Conservation (phyloP, 1,284 basidiomycete genomes). For the Heterobasidion occidentale region DNA sequence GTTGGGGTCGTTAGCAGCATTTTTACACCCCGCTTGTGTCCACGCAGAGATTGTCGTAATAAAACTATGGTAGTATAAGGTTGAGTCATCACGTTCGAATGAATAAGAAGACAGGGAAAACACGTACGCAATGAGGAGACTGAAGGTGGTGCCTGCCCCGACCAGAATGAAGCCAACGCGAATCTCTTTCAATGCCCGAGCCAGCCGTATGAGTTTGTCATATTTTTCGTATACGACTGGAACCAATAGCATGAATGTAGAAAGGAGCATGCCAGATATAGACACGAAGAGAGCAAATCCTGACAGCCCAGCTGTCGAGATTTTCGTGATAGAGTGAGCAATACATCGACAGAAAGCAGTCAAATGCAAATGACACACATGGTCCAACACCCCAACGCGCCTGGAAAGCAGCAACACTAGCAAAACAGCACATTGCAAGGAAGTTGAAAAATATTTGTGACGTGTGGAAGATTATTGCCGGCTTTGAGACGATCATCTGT, state of each 20-base stretch:
- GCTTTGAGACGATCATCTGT: constrained; percentile 81
- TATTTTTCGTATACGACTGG: constrained; percentile 84
- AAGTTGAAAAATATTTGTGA: constrained; percentile 85
- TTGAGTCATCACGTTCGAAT: no score
- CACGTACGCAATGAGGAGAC: constrained; percentile 68
- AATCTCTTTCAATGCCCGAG: constrained; percentile 72
- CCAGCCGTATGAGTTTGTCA: constrained; percentile 68
- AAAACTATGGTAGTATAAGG: constrained; percentile 37
- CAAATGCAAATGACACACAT: constrained; percentile 45
- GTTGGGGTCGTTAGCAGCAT: constrained; percentile 67
- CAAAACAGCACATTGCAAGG: constrained; percentile 82
- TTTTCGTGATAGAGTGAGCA: constrained; percentile 5
- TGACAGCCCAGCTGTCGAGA: constrained; percentile 63
- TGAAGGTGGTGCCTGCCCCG: constrained; percentile 53
- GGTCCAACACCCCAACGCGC: constrained; percentile 75
- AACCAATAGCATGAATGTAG: constrained; percentile 63
- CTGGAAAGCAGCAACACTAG: constrained; percentile 80
- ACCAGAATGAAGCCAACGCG: constrained; percentile 79
- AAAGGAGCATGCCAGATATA: constrained; percentile 61
- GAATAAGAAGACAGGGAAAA: background rate
- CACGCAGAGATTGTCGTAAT: constrained; percentile 68
- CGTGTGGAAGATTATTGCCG: constrained; percentile 63
- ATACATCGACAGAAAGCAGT: background rate
- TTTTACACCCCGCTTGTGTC: constrained; percentile 81
- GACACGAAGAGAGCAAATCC: constrained; percentile 82